Conservation (phyloP, 164 flowering plant genomes). For the Berberis thunbergii region DNA sequence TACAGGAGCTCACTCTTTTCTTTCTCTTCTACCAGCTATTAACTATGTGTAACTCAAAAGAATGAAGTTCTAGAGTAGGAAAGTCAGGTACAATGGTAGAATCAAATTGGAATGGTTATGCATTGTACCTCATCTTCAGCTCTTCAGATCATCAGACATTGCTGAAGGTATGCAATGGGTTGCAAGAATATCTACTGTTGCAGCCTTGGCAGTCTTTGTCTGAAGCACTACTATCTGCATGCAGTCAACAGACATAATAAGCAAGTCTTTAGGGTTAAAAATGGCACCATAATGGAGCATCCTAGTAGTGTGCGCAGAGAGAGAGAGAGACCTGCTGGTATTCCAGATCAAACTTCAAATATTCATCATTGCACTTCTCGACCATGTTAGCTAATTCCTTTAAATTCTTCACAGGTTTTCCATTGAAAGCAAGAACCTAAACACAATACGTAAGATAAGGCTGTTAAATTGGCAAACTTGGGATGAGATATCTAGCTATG, state of each 20-base stretch:
- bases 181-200: constrained; percentile 69
- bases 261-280: too few relatives aligned
- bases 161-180: constrained; percentile 94
- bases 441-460: constrained; percentile 5
- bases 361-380: constrained; percentile 68
- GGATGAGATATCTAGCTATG: background rate
- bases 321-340: constrained; percentile 61
- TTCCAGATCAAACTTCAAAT: constrained; percentile 71
- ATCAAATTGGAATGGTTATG: background rate
- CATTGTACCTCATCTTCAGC: constrained; percentile 21
- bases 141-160: constrained; percentile 85
- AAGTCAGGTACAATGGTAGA: too few relatives aligned
- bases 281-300: too few relatives aligned
- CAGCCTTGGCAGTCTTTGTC: constrained; percentile 72
- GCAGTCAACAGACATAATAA: too few relatives aligned
- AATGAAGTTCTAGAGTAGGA: too few relatives aligned
- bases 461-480: background rate
- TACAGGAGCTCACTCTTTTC: too few relatives aligned
- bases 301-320: background rate
- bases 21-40: too few relatives aligned
- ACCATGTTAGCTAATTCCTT: constrained; percentile 76
- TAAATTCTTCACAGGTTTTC: constrained; percentile 71
- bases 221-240: constrained; percentile 76
- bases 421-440: constrained; percentile 76
- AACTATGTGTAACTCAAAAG: too few relatives aligned